Evolutionary conservation across 2,329 filamentous ascomycete genomes (phyloP).

Genomic region (Raffaelea ambrosiae): DNA sequence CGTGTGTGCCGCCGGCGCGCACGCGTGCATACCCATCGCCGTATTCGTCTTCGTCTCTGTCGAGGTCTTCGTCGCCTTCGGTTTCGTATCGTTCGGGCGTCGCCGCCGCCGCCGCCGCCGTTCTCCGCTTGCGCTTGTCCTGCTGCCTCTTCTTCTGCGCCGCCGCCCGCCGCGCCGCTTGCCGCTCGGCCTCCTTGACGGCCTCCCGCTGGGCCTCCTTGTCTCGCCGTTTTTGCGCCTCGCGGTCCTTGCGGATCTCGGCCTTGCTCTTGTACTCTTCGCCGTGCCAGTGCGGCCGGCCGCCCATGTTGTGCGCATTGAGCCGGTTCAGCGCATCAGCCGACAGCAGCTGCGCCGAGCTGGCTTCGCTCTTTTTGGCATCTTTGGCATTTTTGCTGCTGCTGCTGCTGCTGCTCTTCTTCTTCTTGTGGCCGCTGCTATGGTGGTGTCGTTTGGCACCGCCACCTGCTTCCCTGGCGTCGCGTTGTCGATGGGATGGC

Average conservation of each 20-base stretch:
- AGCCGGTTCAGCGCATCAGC: constrained; percentile 18
- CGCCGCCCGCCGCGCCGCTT: background rate
- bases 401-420: constrained; percentile 7
- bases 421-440: constrained; percentile 13
- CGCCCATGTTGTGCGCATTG: constrained; percentile 11
- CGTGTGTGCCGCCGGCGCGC: constrained; percentile 3
- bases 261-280: background rate
- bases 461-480: constrained; percentile 8
- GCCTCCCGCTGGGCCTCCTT: background rate
- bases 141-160: constrained; percentile 2
- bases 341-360: constrained; percentile 14
- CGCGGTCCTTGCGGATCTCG: background rate
- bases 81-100: too few species aligned
- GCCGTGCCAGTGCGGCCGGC: constrained; percentile 7
- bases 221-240: constrained; percentile 1
- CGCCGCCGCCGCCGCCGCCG: too few species aligned
- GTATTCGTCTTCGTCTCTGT: background rate
- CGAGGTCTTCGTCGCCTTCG: too few species aligned
- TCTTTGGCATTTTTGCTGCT: constrained; percentile 5
- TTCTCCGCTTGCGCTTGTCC: constrained; percentile 1
- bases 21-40: constrained; percentile 11
- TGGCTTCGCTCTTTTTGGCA: background rate
- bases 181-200: constrained; percentile 5
- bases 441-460: constrained; percentile 12
- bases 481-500: constrained; percentile 2